phyloP scores from a whole-genome alignment of 73 alveolate genomes.

The Tetrahymena thermophila region DNA sequence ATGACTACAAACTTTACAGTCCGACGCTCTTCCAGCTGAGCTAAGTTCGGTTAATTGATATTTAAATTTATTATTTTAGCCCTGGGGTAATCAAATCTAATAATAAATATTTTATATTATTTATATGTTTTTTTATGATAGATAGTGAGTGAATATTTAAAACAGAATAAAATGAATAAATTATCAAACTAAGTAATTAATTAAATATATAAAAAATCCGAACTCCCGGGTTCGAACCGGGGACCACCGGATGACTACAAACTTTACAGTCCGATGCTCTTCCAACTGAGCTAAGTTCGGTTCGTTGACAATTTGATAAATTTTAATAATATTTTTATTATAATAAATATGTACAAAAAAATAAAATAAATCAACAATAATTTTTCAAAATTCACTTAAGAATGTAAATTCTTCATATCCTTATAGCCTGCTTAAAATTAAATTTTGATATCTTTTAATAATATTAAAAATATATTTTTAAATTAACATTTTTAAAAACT shows the following conservation, averaged over 20 bases:
- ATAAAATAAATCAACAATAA: background rate
- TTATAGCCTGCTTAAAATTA: background rate
- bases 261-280: background rate
- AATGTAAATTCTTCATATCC: background rate
- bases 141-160: too few species aligned
- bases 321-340: background rate
- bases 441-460: background rate
- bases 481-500: too few species aligned
- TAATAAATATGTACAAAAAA: background rate
- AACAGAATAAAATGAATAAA: too few species aligned
- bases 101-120: too few species aligned
- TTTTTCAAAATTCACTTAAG: background rate
- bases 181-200: too few species aligned
- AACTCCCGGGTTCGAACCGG: conserved; percentile 1
- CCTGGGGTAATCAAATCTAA: too few species aligned
- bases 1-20: too few species aligned
- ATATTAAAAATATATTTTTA: too few species aligned
- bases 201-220: background rate
- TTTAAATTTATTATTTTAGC: too few species aligned
- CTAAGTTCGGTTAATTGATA: too few species aligned
- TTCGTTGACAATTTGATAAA: background rate
- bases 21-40: too few species aligned
- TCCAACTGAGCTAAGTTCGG: background rate
- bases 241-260: background rate
- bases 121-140: too few species aligned